Evolutionary conservation across 306 rosid species (phyloP).

Genomic region (Acacia melanoxylon): DNA sequence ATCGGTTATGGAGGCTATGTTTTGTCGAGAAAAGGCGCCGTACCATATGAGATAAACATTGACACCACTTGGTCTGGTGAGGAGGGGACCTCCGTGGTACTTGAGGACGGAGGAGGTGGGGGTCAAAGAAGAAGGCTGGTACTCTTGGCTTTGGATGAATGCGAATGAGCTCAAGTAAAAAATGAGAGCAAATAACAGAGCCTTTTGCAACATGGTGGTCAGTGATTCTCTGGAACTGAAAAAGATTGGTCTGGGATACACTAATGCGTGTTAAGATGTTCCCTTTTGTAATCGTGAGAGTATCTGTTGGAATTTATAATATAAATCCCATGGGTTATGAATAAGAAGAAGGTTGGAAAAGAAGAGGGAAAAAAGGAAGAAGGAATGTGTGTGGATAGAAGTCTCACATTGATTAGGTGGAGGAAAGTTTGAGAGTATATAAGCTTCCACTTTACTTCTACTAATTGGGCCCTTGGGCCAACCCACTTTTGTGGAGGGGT

Average conservation of each 20-base stretch:
- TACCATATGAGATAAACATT: conserved; percentile 37
- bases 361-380: too few relatives aligned
- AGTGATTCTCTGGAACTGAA: not conserved
- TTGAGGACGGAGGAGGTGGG: conserved; percentile 6
- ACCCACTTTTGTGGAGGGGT: too few relatives aligned
- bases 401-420: too few relatives aligned
- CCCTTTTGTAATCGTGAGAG: conserved; percentile 17
- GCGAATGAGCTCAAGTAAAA: conserved; percentile 27
- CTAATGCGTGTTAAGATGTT: not conserved
- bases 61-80: conserved; percentile 17
- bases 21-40: conserved; percentile 21
- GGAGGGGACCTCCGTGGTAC: conserved; percentile 45
- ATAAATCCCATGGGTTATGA: too few relatives aligned
- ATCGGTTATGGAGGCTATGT: conserved; percentile 23
- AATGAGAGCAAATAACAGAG: conserved; percentile 19
- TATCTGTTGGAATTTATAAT: too few relatives aligned
- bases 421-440: too few relatives aligned
- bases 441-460: too few relatives aligned
- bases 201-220: conserved; percentile 2
- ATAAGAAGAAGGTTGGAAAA: too few relatives aligned
- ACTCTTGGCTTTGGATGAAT: not conserved
- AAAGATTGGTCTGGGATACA: not conserved
- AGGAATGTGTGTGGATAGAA: too few relatives aligned
- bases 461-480: too few relatives aligned
- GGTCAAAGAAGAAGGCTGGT: conserved; percentile 10